Percentiles rank a stretch among this genome's conserved stretches.
Evolutionary conservation across 2,329 filamentous ascomycete genomes (phyloP).

Genomic region (Epichloe scottii): DNA sequence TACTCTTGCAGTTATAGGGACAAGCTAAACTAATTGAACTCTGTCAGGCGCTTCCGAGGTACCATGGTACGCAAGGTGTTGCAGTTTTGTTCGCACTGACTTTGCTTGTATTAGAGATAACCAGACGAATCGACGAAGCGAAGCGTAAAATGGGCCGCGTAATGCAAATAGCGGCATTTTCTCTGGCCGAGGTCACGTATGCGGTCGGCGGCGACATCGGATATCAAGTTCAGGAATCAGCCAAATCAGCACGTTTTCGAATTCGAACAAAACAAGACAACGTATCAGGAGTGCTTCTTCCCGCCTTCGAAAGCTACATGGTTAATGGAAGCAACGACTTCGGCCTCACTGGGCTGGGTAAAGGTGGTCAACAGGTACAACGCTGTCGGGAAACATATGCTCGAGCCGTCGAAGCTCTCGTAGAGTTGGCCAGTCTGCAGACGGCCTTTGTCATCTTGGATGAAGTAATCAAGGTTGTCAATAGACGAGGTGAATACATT

Average conservation of each 20-base stretch:
- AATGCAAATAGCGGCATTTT: constrained; percentile 98
- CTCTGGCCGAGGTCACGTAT: constrained; percentile 92
- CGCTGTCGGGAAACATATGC: constrained; percentile 92
- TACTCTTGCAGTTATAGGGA: not conserved
- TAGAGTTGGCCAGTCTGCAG: constrained; percentile 88
- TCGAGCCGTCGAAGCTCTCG: constrained; percentile 85
- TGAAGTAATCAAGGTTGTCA: constrained; percentile 98
- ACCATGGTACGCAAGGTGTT: not conserved
- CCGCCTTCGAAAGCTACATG: constrained; percentile 83
- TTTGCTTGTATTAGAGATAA: constrained; percentile 56
- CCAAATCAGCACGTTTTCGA: constrained; percentile 83
- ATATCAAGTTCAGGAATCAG: constrained; percentile 95
- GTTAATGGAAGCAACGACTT: constrained; percentile 91
- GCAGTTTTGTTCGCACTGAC: constrained; percentile 6
- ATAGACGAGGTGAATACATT: constrained; percentile 61
- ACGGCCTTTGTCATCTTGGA: constrained; percentile 97
- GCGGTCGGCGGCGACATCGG: constrained; percentile 91
- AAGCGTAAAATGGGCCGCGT: constrained; percentile 99
- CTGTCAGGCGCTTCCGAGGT: constrained; percentile 6
- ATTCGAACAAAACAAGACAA: constrained; percentile 96
- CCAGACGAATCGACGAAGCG: constrained; percentile 90
- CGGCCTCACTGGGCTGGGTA: constrained; percentile 85
- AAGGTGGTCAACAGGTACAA: constrained; percentile 95
- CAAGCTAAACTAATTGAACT: not conserved
- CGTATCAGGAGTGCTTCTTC: constrained; percentile 89